These are phyloP conservation scores for Termitomyces titanicus DNA, from an alignment of 768 basidiomycete species.

Conservation along the genomic window DNA sequence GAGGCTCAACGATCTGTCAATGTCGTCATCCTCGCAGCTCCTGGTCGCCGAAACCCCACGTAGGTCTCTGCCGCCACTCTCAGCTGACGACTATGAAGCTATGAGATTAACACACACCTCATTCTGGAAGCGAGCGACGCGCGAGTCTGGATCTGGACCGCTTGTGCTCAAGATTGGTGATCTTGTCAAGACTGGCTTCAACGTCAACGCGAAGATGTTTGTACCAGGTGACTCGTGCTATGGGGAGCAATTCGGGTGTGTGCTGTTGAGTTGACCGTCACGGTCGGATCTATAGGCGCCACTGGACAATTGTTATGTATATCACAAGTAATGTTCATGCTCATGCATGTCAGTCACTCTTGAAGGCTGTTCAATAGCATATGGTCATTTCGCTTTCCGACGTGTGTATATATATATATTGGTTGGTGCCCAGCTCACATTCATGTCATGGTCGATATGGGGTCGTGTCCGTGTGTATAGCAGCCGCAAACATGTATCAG, in stretches of 20 bases:
- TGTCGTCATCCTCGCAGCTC: neutral
- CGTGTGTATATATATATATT: no score
- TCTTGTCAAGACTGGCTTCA: neutral
- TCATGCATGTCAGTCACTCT: no score
- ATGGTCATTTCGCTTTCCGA: no score
- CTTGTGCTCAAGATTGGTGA: constrained; percentile 8
- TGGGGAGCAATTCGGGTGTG: constrained; percentile 9
- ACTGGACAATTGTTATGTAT: no score
- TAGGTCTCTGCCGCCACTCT: neutral
- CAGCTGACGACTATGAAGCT: neutral
- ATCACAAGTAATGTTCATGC: no score
- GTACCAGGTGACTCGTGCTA: constrained; percentile 1
- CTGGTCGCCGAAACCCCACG: neutral
- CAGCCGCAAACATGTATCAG: no score
- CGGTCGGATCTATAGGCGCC: no score
- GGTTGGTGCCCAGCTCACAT: no score
- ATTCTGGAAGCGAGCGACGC: constrained; percentile 13
- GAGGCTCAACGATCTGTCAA: neutral
- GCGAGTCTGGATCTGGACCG: constrained; percentile 7
- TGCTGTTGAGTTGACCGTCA: neutral
- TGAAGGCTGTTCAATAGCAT: no score
- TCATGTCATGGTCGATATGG: no score
- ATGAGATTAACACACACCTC: neutral
- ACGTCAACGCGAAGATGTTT: constrained; percentile 7
- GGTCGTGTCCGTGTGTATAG: no score